Conservation (phyloP, 345 rosid species). For the Dovyalis caffra region DNA sequence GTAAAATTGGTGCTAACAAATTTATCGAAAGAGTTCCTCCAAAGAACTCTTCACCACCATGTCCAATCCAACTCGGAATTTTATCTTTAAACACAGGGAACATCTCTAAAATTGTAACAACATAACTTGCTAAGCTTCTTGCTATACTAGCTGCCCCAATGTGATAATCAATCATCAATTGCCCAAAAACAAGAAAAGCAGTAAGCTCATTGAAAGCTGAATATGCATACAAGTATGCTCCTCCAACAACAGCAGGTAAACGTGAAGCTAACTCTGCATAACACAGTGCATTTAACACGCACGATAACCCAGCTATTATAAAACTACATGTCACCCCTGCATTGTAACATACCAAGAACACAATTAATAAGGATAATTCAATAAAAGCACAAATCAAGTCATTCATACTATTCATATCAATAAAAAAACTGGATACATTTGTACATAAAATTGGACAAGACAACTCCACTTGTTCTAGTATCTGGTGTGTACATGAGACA, state of each 20-base stretch:
- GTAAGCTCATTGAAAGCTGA: slow-evolving; percentile 91
- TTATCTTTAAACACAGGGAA: slow-evolving; percentile 57
- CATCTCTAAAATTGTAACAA: slow-evolving; percentile 65
- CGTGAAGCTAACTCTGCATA: slow-evolving; percentile 90
- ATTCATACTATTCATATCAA: too few relatives aligned
- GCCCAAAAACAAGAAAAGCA: slow-evolving; percentile 89
- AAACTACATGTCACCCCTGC: slow-evolving; percentile 90
- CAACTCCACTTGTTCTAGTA: too few relatives aligned
- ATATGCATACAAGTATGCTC: slow-evolving; percentile 83
- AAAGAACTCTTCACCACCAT: slow-evolving; percentile 68
- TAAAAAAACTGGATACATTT: not conserved
- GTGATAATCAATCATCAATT: slow-evolving; percentile 91
- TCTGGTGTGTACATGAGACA: too few relatives aligned
- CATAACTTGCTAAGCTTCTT: slow-evolving; percentile 84
- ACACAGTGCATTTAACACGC: slow-evolving; percentile 88
- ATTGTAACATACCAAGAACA: not conserved
- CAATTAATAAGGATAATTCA: not conserved
- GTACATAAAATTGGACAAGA: not conserved
- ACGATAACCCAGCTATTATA: slow-evolving; percentile 82
- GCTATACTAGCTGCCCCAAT: slow-evolving; percentile 98
- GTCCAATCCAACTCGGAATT: slow-evolving; percentile 83
- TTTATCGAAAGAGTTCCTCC: slow-evolving; percentile 85
- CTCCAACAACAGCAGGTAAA: slow-evolving; percentile 94
- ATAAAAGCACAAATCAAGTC: not conserved
- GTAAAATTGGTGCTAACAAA: slow-evolving; percentile 69